Percentiles rank a stretch among this genome's conserved stretches.
Evolutionary conservation across 495 filamentous ascomycete species (phyloP).

Genomic region (Lophium mytilinum): DNA sequence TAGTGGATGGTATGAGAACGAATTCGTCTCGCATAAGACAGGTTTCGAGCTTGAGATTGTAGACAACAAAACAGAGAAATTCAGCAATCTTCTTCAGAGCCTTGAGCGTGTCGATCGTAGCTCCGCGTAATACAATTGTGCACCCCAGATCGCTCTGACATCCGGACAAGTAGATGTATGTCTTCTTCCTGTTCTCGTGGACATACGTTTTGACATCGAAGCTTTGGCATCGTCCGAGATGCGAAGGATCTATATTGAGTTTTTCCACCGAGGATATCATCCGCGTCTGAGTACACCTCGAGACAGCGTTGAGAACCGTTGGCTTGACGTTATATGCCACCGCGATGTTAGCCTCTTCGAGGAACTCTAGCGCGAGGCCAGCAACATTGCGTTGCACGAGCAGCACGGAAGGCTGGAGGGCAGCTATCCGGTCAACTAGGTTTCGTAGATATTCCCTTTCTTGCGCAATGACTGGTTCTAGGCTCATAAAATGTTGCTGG

Average conservation of each 20-base stretch:
- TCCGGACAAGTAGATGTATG: constrained; percentile 90
- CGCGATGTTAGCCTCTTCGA: constrained; percentile 79
- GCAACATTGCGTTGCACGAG: constrained; percentile 87
- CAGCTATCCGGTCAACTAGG: constrained; percentile 84
- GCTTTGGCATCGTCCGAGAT: constrained; percentile 68
- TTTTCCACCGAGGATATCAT: constrained; percentile 96
- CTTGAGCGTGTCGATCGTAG: constrained; percentile 55
- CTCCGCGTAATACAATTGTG: constrained; percentile 89
- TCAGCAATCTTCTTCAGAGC: constrained; percentile 92
- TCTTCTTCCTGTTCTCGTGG: constrained; percentile 73
- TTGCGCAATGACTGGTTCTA: constrained; percentile 93
- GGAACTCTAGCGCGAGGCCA: constrained; percentile 77
- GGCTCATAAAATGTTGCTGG: constrained; percentile 94
- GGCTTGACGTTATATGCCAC: constrained; percentile 94
- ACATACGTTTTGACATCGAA: constrained; percentile 96
- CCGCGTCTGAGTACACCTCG: constrained; percentile 79
- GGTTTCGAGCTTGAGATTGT: constrained; percentile 94
- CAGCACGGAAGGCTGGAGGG: constrained; percentile 72
- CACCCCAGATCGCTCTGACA: constrained; percentile 90
- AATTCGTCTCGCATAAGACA: constrained; percentile 94
- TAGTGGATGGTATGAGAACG: constrained; percentile 68
- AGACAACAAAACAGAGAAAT: constrained; percentile 98
- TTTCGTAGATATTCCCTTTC: constrained; percentile 92
- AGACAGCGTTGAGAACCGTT: constrained; percentile 89
- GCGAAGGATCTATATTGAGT: constrained; percentile 70